These are phyloP conservation scores for Exserohilum turcica DNA, from an alignment of 2,329 filamentous ascomycete genomes.

Conservation along the genomic window DNA sequence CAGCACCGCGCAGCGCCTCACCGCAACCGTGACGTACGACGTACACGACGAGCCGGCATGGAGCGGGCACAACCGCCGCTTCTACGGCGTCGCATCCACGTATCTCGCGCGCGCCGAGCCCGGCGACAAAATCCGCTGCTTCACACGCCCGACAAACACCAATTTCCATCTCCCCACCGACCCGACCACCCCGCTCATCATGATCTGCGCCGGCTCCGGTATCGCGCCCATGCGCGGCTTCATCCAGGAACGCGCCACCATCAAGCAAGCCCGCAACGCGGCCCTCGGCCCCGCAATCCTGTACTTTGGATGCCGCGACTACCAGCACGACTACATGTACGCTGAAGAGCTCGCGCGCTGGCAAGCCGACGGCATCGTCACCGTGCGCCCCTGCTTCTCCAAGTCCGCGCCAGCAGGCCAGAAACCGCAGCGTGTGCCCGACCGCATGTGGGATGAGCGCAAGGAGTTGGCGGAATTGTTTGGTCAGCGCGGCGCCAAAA, in stretches of 20 bases:
- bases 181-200: constrained; percentile 54
- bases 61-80: constrained; percentile 8
- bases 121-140: constrained; percentile 12
- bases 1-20: not conserved
- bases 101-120: constrained; percentile 7
- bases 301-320: constrained; percentile 65
- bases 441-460: constrained; percentile 54
- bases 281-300: constrained; percentile 64
- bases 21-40: constrained; percentile 9
- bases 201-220: constrained; percentile 42
- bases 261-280: constrained; percentile 22
- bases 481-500: constrained; percentile 53
- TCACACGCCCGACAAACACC: constrained; percentile 12
- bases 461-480: constrained; percentile 51
- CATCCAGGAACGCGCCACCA: constrained; percentile 38
- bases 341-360: constrained; percentile 56
- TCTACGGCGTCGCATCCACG: constrained; percentile 10
- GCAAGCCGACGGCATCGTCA: constrained; percentile 12
- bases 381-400: constrained; percentile 47
- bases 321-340: constrained; percentile 63
- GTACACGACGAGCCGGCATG: constrained; percentile 11
- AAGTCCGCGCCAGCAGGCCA: constrained; percentile 70
- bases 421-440: constrained; percentile 55
- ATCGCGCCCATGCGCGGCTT: constrained; percentile 42
- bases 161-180: constrained; percentile 32